A percentile compares a stretch with the other conserved stretches of the same genome.
These are phyloP conservation scores for Fomitiporia mediterranea DNA, from an alignment of 1,284 basidiomycete species.

Conservation along the genomic window DNA sequence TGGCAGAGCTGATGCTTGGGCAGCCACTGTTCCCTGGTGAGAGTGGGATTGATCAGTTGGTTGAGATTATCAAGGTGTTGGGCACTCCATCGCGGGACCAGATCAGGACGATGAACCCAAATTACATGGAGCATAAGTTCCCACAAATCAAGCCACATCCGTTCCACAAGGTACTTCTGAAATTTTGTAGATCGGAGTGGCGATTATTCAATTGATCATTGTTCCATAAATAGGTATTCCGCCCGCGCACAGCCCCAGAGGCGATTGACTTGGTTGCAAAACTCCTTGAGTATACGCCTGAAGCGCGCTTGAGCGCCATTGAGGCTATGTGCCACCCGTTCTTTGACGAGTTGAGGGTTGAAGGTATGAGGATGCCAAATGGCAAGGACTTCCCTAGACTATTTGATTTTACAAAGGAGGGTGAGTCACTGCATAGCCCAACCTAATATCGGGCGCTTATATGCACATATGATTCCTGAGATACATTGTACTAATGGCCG, in stretches of 20 bases:
- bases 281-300: slow-evolving; percentile 95
- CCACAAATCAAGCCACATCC: slow-evolving; percentile 99
- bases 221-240: slow-evolving; percentile 74
- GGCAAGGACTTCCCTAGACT: slow-evolving; percentile 93
- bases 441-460: not conserved
- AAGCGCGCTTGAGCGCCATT: slow-evolving; percentile 84
- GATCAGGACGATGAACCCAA: slow-evolving; percentile 99
- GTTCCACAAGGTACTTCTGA: slow-evolving; percentile 72
- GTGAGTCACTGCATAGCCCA: slow-evolving; percentile 43
- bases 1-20: slow-evolving; percentile 99
- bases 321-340: slow-evolving; percentile 95
- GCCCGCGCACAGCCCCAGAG: slow-evolving; percentile 92
- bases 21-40: slow-evolving; percentile 99
- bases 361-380: slow-evolving; percentile 92
- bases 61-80: slow-evolving; percentile 99
- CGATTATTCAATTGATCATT: slow-evolving; percentile 12
- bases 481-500: not conserved
- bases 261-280: slow-evolving; percentile 96
- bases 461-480: not conserved
- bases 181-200: not conserved
- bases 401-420: slow-evolving; percentile 96
- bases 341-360: slow-evolving; percentile 92
- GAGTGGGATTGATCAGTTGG: slow-evolving; percentile 99
- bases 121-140: slow-evolving; percentile 99
- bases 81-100: slow-evolving; percentile 98